Evolutionary conservation across 2,329 filamentous ascomycete species (phyloP).

Genomic region (Colletotrichum simmondsii): DNA sequence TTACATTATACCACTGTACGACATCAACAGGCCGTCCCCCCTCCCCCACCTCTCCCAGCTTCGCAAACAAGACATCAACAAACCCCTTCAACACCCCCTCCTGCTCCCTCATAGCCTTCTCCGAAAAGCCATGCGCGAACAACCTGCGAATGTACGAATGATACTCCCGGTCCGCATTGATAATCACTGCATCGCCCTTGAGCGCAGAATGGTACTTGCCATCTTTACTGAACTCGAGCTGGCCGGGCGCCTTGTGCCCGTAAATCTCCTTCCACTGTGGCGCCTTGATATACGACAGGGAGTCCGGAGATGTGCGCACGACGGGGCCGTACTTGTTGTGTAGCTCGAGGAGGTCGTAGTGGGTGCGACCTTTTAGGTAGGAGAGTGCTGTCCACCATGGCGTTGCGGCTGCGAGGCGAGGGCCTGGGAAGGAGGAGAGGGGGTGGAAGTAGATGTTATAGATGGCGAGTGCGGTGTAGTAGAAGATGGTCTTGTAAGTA

Average conservation of each 20-base stretch:
- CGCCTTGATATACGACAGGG: constrained; percentile 53
- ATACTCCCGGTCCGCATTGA: not conserved
- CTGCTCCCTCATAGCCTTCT: constrained; percentile 37
- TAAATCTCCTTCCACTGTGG: constrained; percentile 54
- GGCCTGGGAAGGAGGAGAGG: constrained; percentile 43
- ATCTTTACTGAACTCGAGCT: constrained; percentile 25
- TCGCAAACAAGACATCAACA: constrained; percentile 49
- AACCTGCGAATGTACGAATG: constrained; percentile 9
- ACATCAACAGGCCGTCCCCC: constrained; percentile 36
- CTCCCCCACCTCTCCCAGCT: constrained; percentile 44
- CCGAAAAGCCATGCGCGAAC: constrained; percentile 38
- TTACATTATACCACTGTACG: constrained; percentile 38
- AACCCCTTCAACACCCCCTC: constrained; percentile 45
- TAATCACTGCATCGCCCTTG: constrained; percentile 30
- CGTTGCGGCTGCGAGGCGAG: constrained; percentile 27
- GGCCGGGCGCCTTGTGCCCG: constrained; percentile 35
- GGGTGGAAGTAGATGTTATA: constrained; percentile 48
- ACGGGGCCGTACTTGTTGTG: constrained; percentile 54
- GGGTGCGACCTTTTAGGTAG: constrained; percentile 33
- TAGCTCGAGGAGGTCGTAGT: constrained; percentile 41
- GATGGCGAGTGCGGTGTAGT: constrained; percentile 1
- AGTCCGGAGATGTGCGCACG: constrained; percentile 57
- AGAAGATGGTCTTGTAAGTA: not conserved
- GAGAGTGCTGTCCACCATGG: constrained; percentile 15
- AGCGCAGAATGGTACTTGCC: not conserved